These are phyloP conservation scores for Coemansia sp. DNA, from an alignment of 192 early-diverging fungal species.

Conservation along the genomic window DNA sequence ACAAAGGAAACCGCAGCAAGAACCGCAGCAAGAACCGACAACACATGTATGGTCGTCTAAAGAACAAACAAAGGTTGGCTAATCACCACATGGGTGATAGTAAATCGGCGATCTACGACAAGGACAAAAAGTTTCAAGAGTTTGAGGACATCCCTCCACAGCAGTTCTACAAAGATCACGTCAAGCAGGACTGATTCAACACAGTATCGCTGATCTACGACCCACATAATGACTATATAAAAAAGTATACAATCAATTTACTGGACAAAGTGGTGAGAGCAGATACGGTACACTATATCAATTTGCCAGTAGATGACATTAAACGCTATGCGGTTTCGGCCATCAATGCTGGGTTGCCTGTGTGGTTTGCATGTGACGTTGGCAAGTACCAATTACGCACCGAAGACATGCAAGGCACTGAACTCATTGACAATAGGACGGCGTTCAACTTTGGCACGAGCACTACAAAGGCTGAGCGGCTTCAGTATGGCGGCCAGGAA, in stretches of 20 bases:
- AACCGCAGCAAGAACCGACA: no score
- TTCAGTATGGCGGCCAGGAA: slow-evolving; percentile 76
- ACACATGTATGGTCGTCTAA: no score
- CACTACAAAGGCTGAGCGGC: slow-evolving; percentile 65
- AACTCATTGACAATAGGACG: slow-evolving; percentile 63
- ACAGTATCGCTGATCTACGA: slow-evolving; percentile 72
- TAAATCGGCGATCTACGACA: slow-evolving; percentile 65
- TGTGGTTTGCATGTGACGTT: slow-evolving; percentile 80
- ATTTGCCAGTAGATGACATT: slow-evolving; percentile 57
- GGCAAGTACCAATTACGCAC: slow-evolving; percentile 61
- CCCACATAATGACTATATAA: slow-evolving; percentile 64
- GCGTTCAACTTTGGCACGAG: slow-evolving; percentile 65
- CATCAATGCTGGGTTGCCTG: slow-evolving; percentile 63
- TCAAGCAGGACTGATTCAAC: slow-evolving; percentile 60
- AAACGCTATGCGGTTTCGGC: slow-evolving; percentile 63
- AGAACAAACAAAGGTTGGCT: no score
- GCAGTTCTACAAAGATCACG: slow-evolving; percentile 62
- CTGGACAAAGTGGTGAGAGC: slow-evolving; percentile 74
- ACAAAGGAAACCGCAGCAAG: no score
- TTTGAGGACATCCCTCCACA: slow-evolving; percentile 61
- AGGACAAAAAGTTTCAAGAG: slow-evolving; percentile 67
- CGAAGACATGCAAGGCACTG: slow-evolving; percentile 62
- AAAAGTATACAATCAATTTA: slow-evolving; percentile 69
- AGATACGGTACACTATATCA: slow-evolving; percentile 66
- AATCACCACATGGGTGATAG: no score